These are phyloP conservation scores for Volvox carteri DNA, from an alignment of 163 green algal species.

Conservation along the genomic window DNA sequence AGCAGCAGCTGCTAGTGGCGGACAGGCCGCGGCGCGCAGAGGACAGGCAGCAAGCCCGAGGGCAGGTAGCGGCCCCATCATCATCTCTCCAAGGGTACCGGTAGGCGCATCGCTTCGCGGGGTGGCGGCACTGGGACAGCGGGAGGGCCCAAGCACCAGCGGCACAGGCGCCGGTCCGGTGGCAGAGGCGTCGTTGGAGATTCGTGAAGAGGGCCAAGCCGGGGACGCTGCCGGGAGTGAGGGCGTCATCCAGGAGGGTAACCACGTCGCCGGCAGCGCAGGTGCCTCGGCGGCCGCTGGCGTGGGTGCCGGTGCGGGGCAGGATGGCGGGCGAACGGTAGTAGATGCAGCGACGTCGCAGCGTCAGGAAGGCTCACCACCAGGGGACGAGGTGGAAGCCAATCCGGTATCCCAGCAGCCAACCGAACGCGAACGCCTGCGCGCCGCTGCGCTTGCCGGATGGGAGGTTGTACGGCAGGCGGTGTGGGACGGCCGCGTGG, in stretches of 20 bases:
- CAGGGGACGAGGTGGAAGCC: too few relatives aligned
- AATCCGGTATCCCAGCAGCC: too few relatives aligned
- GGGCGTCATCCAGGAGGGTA: too few relatives aligned
- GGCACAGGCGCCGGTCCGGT: background rate
- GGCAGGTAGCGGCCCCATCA: background rate
- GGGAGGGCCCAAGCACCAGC: background rate
- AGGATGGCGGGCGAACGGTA: too few relatives aligned
- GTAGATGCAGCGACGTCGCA: too few relatives aligned
- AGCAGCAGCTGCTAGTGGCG: background rate
- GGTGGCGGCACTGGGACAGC: background rate
- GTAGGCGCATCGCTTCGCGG: background rate
- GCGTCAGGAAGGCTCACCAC: too few relatives aligned
- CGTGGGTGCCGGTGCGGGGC: too few relatives aligned
- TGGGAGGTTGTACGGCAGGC: constrained; percentile 40
- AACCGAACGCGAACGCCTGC: too few relatives aligned
- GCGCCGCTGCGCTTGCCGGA: background rate
- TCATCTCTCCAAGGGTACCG: background rate
- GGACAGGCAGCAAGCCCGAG: too few relatives aligned
- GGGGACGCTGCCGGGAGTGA: background rate
- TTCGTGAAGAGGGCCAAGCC: background rate
- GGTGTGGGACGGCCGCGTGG: constrained; percentile 25
- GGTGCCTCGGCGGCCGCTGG: background rate
- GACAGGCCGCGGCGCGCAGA: background rate
- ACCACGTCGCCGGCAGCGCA: background rate
- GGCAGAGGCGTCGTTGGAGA: background rate